Evolutionary conservation across 2,329 filamentous ascomycete species (phyloP), one percentile per base, ranked within the genome.

Genomic region (Trichoderma koningii): DNA sequence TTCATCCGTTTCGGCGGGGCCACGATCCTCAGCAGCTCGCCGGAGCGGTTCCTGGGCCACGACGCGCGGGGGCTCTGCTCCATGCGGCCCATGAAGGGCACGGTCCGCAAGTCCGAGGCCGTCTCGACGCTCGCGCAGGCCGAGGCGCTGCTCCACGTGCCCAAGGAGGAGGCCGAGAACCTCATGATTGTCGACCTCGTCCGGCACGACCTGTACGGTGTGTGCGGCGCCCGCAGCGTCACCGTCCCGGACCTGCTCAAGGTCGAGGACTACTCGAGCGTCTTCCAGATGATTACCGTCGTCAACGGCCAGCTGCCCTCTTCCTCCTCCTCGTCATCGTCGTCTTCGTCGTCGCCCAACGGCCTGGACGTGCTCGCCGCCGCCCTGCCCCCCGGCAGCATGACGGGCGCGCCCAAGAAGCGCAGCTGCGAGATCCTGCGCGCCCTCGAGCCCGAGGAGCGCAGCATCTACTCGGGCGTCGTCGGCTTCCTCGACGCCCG

Each of bases 121-220:
- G 87, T 84, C 0, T 74, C 89, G 44, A 95, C 89, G 0, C 81
- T 90, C n/a, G 84, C 83, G 5, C 84, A 90, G 71, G 93, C 94
- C 0, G 87, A 89, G 67, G 79, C 80, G 30, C 85, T 96, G 45
- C 84, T 97, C 15, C 86, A 89, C 65, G 85, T 91, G 0, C 89
- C 91, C 23, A 98, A 98, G 75, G 95, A 98, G 76, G 88, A 91
- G 71, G 94, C 94, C 0, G 94, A 98, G 79, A 98, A 98, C 73
- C 84, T 98, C 26, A 98, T 98, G 95, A 97, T 98, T 71, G 93
- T 97, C 2, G 94, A 98, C 75, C 82, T 98, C 1, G 95, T 97
- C n/a, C 86, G 94, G 0, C 94, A 98, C 73, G 94, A 98, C 75
- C 81, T 98, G 14, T 90, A 96, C 76, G 87, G 89, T n/a, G 88